Conservation (phyloP, 1,284 basidiomycete genomes). For the Trametes hirsuta region DNA sequence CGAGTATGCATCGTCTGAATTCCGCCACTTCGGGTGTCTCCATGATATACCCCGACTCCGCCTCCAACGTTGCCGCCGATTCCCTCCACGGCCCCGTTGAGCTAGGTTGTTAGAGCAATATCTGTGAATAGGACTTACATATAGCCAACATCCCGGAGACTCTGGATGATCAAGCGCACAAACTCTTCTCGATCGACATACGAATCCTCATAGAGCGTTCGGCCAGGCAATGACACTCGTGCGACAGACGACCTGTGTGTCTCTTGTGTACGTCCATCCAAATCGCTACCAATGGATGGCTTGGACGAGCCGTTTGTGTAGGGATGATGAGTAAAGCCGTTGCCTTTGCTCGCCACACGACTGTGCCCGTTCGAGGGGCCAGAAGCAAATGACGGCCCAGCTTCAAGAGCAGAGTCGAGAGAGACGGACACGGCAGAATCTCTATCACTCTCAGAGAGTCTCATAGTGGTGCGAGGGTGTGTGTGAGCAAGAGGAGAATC, state of each 20-base stretch:
- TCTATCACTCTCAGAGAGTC: slow-evolving; percentile 58
- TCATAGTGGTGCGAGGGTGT: slow-evolving; percentile 48
- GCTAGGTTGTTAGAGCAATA: slow-evolving; percentile 4
- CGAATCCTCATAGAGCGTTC: slow-evolving; percentile 74
- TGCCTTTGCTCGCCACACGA: slow-evolving; percentile 43
- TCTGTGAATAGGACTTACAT: slow-evolving; percentile 58
- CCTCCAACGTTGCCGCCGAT: slow-evolving; percentile 86
- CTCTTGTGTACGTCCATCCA: slow-evolving; percentile 44
- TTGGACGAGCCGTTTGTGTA: slow-evolving; percentile 41
- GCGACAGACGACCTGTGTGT: slow-evolving; percentile 53
- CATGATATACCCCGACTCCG: slow-evolving; percentile 90
- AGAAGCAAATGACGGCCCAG: slow-evolving; percentile 58
- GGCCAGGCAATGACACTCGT: slow-evolving; percentile 68
- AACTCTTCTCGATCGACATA: slow-evolving; percentile 88
- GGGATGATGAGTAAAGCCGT: slow-evolving; percentile 24
- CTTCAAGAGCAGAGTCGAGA: slow-evolving; percentile 46
- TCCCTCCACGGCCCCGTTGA: slow-evolving; percentile 55
- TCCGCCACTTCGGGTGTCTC: slow-evolving; percentile 80
- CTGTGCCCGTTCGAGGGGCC: slow-evolving; percentile 49
- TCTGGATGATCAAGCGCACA: slow-evolving; percentile 89
- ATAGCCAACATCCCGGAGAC: slow-evolving; percentile 91
- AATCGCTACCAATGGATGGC: slow-evolving; percentile 30
- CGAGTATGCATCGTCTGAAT: slow-evolving; percentile 83
- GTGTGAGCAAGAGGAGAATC: slow-evolving; percentile 25
- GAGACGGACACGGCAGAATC: slow-evolving; percentile 51